Evolutionary conservation across 495 filamentous ascomycete species (phyloP).

Genomic region (Podospora fimiseda): DNA sequence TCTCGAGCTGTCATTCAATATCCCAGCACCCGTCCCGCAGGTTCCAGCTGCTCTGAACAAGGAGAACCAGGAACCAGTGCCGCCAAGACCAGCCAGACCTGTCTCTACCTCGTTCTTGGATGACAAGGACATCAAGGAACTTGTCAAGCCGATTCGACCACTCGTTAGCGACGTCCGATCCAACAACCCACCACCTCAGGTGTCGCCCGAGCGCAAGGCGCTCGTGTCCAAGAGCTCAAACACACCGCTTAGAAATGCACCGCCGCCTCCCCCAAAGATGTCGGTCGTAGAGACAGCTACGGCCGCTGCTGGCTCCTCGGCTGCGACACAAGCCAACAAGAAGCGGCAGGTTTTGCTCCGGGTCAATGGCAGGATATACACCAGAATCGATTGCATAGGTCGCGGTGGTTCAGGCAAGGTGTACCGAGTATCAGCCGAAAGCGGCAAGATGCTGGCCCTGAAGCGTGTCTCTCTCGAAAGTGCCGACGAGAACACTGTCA

Average conservation of each 20-base stretch:
- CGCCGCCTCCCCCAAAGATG: conserved; percentile 87
- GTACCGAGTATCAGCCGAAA: conserved; percentile 95
- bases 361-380: conserved; percentile 88
- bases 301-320: conserved; percentile 69
- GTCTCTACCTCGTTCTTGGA: conserved; percentile 41
- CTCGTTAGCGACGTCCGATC: conserved; percentile 1
- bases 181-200: conserved; percentile 10
- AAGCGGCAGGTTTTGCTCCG: conserved; percentile 74
- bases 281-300: conserved; percentile 88
- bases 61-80: conserved; percentile 74
- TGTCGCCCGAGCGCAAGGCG: conserved; percentile 60
- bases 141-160: conserved; percentile 31
- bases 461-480: conserved; percentile 89
- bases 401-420: conserved; percentile 89
- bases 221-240: conserved; percentile 71
- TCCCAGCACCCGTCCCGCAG: conserved; percentile 52
- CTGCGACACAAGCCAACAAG: conserved; percentile 58
- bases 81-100: conserved; percentile 52
- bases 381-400: conserved; percentile 80
- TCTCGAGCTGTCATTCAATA: conserved; percentile 47
- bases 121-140: conserved; percentile 56
- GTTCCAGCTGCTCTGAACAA: conserved; percentile 62
- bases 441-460: conserved; percentile 85
- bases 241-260: conserved; percentile 75
- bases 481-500: conserved; percentile 73